Base-by-base conservation (phyloP, 192 early-diverging fungal genomes). In the Kappamyces sp. region DNA sequence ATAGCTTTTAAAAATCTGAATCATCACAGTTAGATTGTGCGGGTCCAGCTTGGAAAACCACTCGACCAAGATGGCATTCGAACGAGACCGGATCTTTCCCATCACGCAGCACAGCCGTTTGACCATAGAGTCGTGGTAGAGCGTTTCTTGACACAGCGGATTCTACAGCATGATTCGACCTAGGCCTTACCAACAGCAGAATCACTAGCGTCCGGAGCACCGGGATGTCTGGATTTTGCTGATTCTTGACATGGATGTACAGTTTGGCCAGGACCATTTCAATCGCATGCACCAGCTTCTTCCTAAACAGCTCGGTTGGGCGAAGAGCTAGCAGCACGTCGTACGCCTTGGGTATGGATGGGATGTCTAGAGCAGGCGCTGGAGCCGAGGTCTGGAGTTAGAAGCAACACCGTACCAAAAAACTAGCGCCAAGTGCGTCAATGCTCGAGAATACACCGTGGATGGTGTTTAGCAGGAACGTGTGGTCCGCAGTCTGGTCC, bases 251-350 rank as follows among this genome's bases (percentile, higher is more conserved):
- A 50, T 78, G 78, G 50, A 78, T 52, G 9, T 73, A 66, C 40
- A 86, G 58, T 31, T 68, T 58, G 13, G 84, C 76, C 31, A 84
- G 61, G 1, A 82, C 54, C 15, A 78, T 64, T 60, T 86, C 84
- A 3, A 86, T 64, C 1, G 78, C 74, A 50, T 77, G 77, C 44
- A 74, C 66, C 7, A 86, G 61, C 3, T 69, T 63, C 13, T 49
- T 60, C 12, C 63, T 37, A 63, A 77, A 78, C 2, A 66, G 62
- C 3, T 73, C 64, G 34, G 52, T 46, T 4, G 73, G 73, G 32
- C 39, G 38, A 35, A 76, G 32, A 8, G 49, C 32, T n/a, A 63
- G 42, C 10, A 75, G 67, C 3, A 75, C 15, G 8, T 55, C 33
- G 46, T 70, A 75, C 32, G 73, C 67, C 39, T 68, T 51, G 0